A percentile compares a stretch with the other conserved stretches of the same genome.
These are phyloP conservation scores for Rugonectria rugulosa DNA, from an alignment of 2,329 filamentous ascomycete species.

Conservation along the genomic window DNA sequence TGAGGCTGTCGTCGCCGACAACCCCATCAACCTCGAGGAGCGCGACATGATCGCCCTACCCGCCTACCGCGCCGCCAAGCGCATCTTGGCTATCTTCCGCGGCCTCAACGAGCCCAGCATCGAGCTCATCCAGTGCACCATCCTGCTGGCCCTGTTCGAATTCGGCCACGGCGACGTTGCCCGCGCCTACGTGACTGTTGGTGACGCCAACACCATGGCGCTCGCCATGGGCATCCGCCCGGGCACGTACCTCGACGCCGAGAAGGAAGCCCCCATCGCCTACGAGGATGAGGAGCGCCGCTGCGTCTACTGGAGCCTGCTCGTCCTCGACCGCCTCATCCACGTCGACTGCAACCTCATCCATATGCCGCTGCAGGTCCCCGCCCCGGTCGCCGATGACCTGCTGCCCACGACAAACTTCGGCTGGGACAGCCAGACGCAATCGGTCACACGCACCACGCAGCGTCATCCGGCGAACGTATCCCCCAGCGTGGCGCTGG, in stretches of 20 bases:
- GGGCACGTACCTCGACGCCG: constrained; percentile 44
- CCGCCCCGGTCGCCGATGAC: constrained; percentile 46
- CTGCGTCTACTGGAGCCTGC: constrained; percentile 53
- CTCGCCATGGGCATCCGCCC: constrained; percentile 47
- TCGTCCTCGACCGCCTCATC: constrained; percentile 51
- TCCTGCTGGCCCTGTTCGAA: constrained; percentile 52
- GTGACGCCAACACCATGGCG: constrained; percentile 49
- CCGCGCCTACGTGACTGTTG: constrained; percentile 52
- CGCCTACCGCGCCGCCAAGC: constrained; percentile 49
- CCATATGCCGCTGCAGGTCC: constrained; percentile 45
- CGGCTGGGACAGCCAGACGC: constrained; percentile 41
- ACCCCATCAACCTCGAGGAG: constrained; percentile 36
- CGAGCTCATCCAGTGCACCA: constrained; percentile 51
- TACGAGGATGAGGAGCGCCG: constrained; percentile 49
- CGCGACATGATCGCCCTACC: constrained; percentile 51
- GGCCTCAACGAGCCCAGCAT: constrained; percentile 46
- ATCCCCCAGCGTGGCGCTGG: constrained; percentile 41
- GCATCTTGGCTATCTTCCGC: constrained; percentile 47
- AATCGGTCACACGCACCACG: constrained; percentile 30
- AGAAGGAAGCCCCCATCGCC: constrained; percentile 38
- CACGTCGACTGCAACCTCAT: constrained; percentile 44
- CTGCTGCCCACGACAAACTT: constrained; percentile 45
- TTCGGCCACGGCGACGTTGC: constrained; percentile 53
- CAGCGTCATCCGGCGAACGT: constrained; percentile 40
- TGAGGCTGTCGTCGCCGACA: constrained; percentile 41